Base-by-base conservation (phyloP, 1,139 yeast genomes). In the Blastobotrys persicus region DNA sequence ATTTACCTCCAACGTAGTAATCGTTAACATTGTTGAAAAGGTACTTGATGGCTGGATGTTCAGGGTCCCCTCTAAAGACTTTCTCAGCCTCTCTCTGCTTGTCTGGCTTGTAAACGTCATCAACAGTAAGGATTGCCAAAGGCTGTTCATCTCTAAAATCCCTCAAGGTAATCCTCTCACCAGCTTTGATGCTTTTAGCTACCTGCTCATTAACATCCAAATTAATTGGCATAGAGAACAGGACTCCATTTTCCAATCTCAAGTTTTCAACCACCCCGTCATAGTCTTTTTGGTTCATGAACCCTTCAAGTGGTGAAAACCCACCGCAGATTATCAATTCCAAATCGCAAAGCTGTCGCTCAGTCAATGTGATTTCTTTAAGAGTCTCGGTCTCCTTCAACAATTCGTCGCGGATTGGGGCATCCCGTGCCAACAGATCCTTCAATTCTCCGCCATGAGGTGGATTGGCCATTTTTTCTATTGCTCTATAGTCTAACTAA, bases 21-120 rank as follows among this genome's bases (percentile, higher is more conserved):
- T 88, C 96, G 63, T 92, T 91, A 44, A 91, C 92, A 47, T 78
- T 76, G 57, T 86, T 82, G 63, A 70, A 66, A 60, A 91, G 76
- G 70, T 88, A 91, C 62, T 75, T 78, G 62, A 86, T 75, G 17
- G 98, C 97, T 16, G 98, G 98, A 70, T 91, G 98, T 67, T 91
- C 98, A 42, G 95, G 92, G 68, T 91, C 98, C 56, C 98, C 98
- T 67, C 98, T 81, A 73, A 89, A 91, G 19, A 89, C 97, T 63
- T 83, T 77, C 58, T 81, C 71, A 50, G 96, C 97, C 73, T 91
- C 98, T 35, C 66, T 66, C 48, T 73, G 63, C 75, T 91, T 91
- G 71, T 91, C 77, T 58, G 96, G 97, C 61, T 76, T 76, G 73
- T 85, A 91, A 44, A 88, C 80, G 55, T 91, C 94, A 50, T 78